phyloP scores from a whole-genome alignment of 2,329 filamentous ascomycete species.

The Scytalidium lignicola region DNA sequence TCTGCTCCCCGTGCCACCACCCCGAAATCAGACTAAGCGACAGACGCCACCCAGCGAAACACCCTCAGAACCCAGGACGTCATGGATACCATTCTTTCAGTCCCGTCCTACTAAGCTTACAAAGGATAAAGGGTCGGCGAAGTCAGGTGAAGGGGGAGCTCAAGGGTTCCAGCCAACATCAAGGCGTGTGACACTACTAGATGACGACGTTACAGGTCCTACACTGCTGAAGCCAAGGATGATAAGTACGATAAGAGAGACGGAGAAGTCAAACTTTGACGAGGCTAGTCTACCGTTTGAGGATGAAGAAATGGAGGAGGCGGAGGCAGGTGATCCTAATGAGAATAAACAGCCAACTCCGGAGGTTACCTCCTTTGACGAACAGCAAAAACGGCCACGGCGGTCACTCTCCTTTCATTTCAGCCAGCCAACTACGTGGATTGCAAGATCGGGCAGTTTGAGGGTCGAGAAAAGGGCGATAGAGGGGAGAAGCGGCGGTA shows the following conservation, averaged over 20 bases:
- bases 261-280: constrained; percentile 12
- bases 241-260: constrained; percentile 15
- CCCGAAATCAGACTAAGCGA: neutral
- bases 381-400: constrained; percentile 39
- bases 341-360: constrained; percentile 13
- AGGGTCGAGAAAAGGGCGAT: constrained; percentile 48
- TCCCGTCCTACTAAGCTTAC: constrained; percentile 24
- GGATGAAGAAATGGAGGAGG: constrained; percentile 13
- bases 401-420: constrained; percentile 58
- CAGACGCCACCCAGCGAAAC: neutral
- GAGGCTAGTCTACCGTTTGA: constrained; percentile 21
- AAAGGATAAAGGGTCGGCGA: constrained; percentile 22
- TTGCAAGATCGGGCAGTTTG: constrained; percentile 51
- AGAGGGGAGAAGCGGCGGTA: constrained; percentile 36
- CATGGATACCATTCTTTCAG: constrained; percentile 28
- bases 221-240: constrained; percentile 26
- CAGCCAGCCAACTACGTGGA: constrained; percentile 50
- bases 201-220: constrained; percentile 20
- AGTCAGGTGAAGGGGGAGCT: constrained; percentile 18
- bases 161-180: constrained; percentile 22
- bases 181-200: constrained; percentile 22
- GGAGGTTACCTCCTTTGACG: constrained; percentile 20
- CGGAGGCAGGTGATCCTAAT: constrained; percentile 4
- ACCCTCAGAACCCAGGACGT: constrained; percentile 12
- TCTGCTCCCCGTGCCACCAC: constrained; percentile 5